A percentile compares a stretch with the other conserved stretches of the same genome.
These are phyloP conservation scores for Hordeum marinum DNA, from an alignment of 176 grass and related monocot species.

Conservation along the genomic window DNA sequence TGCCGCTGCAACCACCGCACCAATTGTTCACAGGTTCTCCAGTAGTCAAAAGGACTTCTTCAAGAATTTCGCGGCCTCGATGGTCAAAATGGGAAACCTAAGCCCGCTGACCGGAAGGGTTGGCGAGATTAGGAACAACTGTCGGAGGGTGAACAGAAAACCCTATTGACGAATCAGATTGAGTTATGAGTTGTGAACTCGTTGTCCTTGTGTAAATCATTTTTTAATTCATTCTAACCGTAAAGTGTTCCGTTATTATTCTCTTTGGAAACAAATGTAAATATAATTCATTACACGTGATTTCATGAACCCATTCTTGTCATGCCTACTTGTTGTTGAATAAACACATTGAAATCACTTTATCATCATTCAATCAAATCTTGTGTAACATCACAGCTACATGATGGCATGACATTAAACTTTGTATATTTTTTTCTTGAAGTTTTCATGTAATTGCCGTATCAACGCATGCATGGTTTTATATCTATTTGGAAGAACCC, in stretches of 20 bases:
- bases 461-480: too few species aligned
- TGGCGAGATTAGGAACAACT: constrained; percentile 51
- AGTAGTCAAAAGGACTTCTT: constrained; percentile 39
- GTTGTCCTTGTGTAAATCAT: not conserved
- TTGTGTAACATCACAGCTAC: too few species aligned
- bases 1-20: not conserved
- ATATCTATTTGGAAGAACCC: too few species aligned
- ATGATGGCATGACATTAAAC: too few species aligned
- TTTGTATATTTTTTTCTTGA: too few species aligned
- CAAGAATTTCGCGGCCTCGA: constrained; percentile 24
- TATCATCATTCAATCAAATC: too few species aligned
- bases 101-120: constrained; percentile 17
- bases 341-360: not conserved
- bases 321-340: not conserved
- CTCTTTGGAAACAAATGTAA: not conserved
- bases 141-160: constrained; percentile 28
- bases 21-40: constrained; percentile 10
- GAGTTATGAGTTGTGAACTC: not conserved
- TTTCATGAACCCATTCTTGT: too few species aligned
- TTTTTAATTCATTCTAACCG: not conserved
- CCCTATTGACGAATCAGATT: not conserved
- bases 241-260: not conserved
- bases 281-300: not conserved
- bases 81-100: constrained; percentile 67
- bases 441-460: too few species aligned